Base-by-base conservation (phyloP, 2,329 filamentous ascomycete genomes). In the Pseudonectria buxi region DNA sequence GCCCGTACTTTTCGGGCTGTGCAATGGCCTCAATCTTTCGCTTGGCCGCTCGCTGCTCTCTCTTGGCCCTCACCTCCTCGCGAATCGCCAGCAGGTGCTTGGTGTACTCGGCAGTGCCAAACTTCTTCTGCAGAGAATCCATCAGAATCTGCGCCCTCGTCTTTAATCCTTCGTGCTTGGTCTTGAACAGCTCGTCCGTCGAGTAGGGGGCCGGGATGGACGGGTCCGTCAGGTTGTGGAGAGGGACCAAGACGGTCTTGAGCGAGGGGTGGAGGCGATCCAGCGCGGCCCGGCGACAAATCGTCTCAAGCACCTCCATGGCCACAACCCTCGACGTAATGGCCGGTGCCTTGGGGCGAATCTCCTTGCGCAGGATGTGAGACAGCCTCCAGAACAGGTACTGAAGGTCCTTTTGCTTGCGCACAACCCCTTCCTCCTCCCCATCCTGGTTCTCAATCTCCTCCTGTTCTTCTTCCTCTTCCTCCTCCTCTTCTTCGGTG, bases 1-100 rank as follows among this genome's bases (percentile, higher is more conserved):
- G 70, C 18, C 81, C 86, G 50, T 80, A 79, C 56, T 72, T 82
- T 64, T 92, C 90, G 2, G 92, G 92, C 54, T 83, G 77, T 32
- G 75, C 75, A 15, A 98, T 80, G 10, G 86, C 86, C 57, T 94
- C 89, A 45, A 96, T 86, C 63, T 86, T 86, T 53, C 92, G 76
- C 75, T 98, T 98, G 45, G 73, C 77, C 35, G 83, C 78, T 45
- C 94, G 70, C 52, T 80, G 76, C 56, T 86, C 78, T 47, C 92
- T 72, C 52, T 82, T 78, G 45, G 74, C 72, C 53, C 75, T 76
- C n/a, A 92, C 80, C 12, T 72, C 74, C 34, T 83, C 79, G 41
- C 86, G 78, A 6, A 94, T 86, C 27, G 74, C 73, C 26, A 85
- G 62, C 54, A 96, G 69, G 30, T 81, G 72, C 36, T 72, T 70